These are phyloP conservation scores for Fragilaria radians DNA, from an alignment of 108 stramenopile species.

Conservation along the genomic window DNA sequence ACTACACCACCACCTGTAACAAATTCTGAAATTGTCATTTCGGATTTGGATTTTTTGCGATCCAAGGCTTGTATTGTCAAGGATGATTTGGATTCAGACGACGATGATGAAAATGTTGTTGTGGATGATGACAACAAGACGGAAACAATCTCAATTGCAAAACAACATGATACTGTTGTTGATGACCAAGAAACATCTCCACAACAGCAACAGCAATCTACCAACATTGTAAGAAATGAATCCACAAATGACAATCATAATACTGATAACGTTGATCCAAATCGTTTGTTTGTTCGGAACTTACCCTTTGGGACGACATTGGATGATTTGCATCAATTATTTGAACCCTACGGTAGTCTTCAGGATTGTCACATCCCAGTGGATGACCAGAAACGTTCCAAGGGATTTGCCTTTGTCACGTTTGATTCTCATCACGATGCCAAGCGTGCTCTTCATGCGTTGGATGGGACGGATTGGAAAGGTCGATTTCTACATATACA, in stretches of 20 bases:
- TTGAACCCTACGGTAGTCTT: constrained; percentile 64
- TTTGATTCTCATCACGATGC: constrained; percentile 55
- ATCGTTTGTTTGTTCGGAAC: constrained; percentile 92
- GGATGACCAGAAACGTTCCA: constrained; percentile 81
- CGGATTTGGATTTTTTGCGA: constrained; percentile 76
- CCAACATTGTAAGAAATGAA: background rate
- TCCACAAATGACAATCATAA: background rate
- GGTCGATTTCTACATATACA: constrained; percentile 84
- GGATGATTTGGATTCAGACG: constrained; percentile 52
- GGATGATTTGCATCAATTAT: constrained; percentile 84
- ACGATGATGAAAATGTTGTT: constrained; percentile 21
- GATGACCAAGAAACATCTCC: background rate
- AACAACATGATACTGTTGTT: background rate
- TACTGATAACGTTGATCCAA: constrained; percentile 19
- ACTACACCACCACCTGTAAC: background rate
- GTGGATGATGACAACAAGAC: background rate
- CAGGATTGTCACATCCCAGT: constrained; percentile 90
- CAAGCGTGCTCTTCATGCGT: constrained; percentile 37
- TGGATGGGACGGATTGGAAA: constrained; percentile 80
- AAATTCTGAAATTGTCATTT: constrained; percentile 10
- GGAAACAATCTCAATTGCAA: background rate
- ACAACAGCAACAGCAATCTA: background rate
- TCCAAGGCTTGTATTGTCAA: constrained; percentile 50
- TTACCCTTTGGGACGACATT: constrained; percentile 88
- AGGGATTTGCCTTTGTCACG: constrained; percentile 94